These are phyloP conservation scores for Tetrapisispora phaffii DNA, from an alignment of 805 yeast genomes.

Conservation along the genomic window DNA sequence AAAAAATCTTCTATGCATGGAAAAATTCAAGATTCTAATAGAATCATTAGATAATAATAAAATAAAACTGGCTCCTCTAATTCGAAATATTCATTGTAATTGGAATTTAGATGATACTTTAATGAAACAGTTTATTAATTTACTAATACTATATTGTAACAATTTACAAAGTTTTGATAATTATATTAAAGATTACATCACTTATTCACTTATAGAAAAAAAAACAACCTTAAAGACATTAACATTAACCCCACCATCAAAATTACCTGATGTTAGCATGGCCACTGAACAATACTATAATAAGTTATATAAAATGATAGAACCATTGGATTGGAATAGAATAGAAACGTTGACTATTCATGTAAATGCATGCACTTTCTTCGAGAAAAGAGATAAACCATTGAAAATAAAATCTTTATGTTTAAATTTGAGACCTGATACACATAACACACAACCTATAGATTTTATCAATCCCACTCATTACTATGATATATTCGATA, in stretches of 20 bases:
- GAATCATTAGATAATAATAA: conserved; percentile 15
- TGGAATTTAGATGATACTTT: conserved; percentile 22
- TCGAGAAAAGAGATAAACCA: conserved; percentile 12
- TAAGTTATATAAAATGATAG: conserved; percentile 6
- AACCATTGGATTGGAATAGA: conserved; percentile 13
- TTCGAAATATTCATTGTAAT: conserved; percentile 21
- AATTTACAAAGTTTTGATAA: conserved; percentile 20
- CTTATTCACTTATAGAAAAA: conserved; percentile 8
- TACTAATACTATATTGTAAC: conserved; percentile 10
- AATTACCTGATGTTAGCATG: conserved; percentile 14
- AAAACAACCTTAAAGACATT: conserved; percentile 13
- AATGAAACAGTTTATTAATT: conserved; percentile 10
- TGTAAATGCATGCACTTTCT: conserved; percentile 19
- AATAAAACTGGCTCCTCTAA: conserved; percentile 12
- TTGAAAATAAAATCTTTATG: conserved; percentile 17
- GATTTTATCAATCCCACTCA: conserved; percentile 4
- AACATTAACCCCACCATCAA: conserved; percentile 20
- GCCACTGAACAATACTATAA: conserved; percentile 11
- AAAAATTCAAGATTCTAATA: conserved; percentile 15
- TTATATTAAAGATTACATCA: conserved; percentile 15
- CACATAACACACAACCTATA: conserved; percentile 7
- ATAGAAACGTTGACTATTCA: conserved; percentile 19
- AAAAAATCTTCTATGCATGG: conserved; percentile 4
- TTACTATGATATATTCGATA: conserved; percentile 28
- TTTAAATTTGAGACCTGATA: conserved; percentile 25